These are phyloP conservation scores for Cyclotella atomus DNA, from an alignment of 108 stramenopile genomes.

Conservation along the genomic window DNA sequence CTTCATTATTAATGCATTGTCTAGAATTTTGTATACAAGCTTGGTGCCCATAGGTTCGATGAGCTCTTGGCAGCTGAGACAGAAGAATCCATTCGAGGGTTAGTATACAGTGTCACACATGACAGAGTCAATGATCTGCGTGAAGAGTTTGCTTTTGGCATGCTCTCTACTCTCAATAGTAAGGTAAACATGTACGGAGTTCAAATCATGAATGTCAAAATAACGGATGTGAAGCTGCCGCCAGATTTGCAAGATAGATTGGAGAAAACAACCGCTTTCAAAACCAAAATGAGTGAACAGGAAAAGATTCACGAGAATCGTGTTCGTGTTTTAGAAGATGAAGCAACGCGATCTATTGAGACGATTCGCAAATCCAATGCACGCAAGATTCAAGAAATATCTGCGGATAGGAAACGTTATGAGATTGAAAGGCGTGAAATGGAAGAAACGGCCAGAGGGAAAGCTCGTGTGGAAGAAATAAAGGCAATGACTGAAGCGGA, in stretches of 20 bases:
- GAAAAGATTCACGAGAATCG: slow-evolving; percentile 63
- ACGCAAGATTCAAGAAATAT: slow-evolving; percentile 56
- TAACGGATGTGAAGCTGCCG: slow-evolving; percentile 58
- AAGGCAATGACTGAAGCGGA: slow-evolving; percentile 55
- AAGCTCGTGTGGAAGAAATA: slow-evolving; percentile 54
- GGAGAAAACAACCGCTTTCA: slow-evolving; percentile 54
- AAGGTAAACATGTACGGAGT: slow-evolving; percentile 50
- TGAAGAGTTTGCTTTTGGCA: slow-evolving; percentile 52
- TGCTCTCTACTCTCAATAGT: slow-evolving; percentile 48
- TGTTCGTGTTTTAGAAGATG: slow-evolving; percentile 47
- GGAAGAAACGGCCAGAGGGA: slow-evolving; percentile 54
- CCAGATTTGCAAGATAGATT: slow-evolving; percentile 53
- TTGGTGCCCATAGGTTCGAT: slow-evolving; percentile 58
- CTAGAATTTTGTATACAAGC: slow-evolving; percentile 55
- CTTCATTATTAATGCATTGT: not conserved
- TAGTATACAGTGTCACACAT: slow-evolving; percentile 58
- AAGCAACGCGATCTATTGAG: slow-evolving; percentile 51
- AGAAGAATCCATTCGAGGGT: slow-evolving; percentile 54
- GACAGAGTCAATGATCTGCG: slow-evolving; percentile 55
- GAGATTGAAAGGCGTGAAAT: slow-evolving; percentile 60
- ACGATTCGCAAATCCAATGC: slow-evolving; percentile 49
- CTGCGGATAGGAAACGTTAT: slow-evolving; percentile 53
- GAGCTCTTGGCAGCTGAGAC: slow-evolving; percentile 54
- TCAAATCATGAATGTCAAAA: slow-evolving; percentile 59
- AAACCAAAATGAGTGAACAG: slow-evolving; percentile 57